Evolutionary conservation across 345 rosid genomes (phyloP).

Genomic region (Alliaria petiolata): DNA sequence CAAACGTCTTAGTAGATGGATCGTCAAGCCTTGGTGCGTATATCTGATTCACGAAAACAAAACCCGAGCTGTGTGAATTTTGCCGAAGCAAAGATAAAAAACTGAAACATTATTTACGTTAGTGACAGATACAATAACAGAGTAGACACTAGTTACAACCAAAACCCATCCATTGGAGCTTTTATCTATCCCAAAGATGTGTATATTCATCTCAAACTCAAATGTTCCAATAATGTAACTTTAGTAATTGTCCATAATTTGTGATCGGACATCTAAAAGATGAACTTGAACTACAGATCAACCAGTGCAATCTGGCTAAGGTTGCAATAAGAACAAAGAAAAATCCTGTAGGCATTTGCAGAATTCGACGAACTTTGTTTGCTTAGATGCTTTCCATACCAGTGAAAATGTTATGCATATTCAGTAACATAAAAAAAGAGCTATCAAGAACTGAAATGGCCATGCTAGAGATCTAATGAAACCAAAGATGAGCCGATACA

Average conservation of each 20-base stretch:
- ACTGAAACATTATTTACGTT: no score
- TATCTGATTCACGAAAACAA: constrained; percentile 42
- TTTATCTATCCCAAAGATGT: not conserved
- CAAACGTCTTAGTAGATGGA: constrained; percentile 55
- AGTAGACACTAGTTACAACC: not conserved
- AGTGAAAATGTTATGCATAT: not conserved
- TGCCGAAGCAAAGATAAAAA: not conserved
- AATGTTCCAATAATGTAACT: not conserved
- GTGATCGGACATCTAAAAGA: no score
- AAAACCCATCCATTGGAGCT: not conserved
- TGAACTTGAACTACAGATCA: no score
- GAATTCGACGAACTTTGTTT: not conserved
- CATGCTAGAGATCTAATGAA: not conserved
- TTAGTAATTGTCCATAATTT: not conserved
- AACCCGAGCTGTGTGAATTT: not conserved
- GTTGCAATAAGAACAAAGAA: not conserved
- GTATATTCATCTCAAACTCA: not conserved
- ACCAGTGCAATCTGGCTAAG: not conserved
- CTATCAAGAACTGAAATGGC: not conserved
- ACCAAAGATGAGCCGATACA: not conserved
- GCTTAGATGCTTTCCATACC: not conserved
- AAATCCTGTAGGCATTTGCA: not conserved
- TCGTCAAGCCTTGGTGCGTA: constrained; percentile 78
- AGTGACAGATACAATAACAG: not conserved
- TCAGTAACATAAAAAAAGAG: not conserved